Base-by-base conservation (phyloP, 140 eudicot genomes). In the Ambrosia hybrid region DNA sequence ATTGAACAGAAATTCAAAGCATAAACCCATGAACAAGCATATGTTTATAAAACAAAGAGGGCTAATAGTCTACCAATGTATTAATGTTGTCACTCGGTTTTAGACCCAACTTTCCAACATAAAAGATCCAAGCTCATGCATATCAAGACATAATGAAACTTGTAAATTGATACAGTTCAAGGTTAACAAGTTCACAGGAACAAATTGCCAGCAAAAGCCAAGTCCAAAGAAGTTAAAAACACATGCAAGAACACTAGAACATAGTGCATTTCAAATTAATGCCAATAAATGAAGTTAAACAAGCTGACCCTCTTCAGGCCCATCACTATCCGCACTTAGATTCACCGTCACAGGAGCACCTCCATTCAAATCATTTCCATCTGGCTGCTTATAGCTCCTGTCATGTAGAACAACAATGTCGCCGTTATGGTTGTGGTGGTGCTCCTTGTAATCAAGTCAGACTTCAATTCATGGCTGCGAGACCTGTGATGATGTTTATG, bases 401-500 rank as follows among this genome's bases (percentile, higher is more conserved):
- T 68, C 70, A 41, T 4, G 61, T 2, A 34, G 66, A 43, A 73
- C 82, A 67, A 53, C 75, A 9, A 75, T 51, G 13, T 51, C 64
- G 43, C 61, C 67, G n/a, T 64, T 64, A 38, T 64, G 69, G 59
- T 34, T 63, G 15, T 57, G 76, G 11, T 38, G 73, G 9, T 41
- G 70, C 74, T 78, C 78, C 43, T 84, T 76, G 17, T 14, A 2
- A 13, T 78, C 82, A 64, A 65, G n/a, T 83, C 78, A 49, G 83
- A 78, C 53, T 75, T 78, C 61, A 76, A 17, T 45, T 81, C 86
- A 78, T 68, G 82, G 80, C 87, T 76, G 17, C 14, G 66, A 15
- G 93, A 86, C 73, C 85, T 76, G n/a, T 68, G 80, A 73, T 86
- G 91, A 85, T 71, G 78, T 73, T 78, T 86, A 83, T 78, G 82